Conservation (phyloP, 2,329 filamentous ascomycete species). For the Chaetomium globosum region DNA sequence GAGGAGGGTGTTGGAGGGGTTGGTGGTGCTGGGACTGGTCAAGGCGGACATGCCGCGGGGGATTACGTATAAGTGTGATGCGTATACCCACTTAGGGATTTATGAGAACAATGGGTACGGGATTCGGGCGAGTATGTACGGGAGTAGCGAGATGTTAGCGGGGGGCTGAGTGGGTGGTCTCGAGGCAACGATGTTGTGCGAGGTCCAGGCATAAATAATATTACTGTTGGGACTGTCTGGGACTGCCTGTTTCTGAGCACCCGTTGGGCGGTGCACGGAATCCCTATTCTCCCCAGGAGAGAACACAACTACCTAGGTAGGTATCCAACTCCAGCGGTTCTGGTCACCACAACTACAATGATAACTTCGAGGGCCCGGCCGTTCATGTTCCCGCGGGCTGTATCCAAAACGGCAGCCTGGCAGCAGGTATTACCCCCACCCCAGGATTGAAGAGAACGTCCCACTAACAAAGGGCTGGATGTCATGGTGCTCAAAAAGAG, state of each 20-base stretch:
- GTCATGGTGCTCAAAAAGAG: not conserved
- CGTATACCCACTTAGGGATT: conserved; percentile 16
- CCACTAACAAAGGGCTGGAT: too few species aligned
- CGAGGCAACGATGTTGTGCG: not conserved
- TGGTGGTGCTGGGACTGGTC: conserved; percentile 14
- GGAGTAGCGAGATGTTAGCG: conserved; percentile 9
- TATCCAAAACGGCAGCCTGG: not conserved
- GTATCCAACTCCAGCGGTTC: not conserved
- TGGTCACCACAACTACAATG: not conserved
- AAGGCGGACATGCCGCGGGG: not conserved
- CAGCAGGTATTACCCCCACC: too few species aligned
- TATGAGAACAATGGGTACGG: conserved; percentile 17
- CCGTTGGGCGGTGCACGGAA: not conserved
- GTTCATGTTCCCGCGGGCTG: not conserved
- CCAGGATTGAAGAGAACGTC: too few species aligned
- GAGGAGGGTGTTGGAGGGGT: conserved; percentile 6
- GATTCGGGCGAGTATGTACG: conserved; percentile 10
- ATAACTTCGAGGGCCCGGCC: not conserved
- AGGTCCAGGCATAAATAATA: not conserved
- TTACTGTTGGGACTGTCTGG: too few species aligned
- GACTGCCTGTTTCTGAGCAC: not conserved
- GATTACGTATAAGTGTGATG: conserved; percentile 23
- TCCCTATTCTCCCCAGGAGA: not conserved
- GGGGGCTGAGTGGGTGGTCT: not conserved
- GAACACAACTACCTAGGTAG: not conserved